Percentiles rank a stretch among this genome's conserved stretches.
Evolutionary conservation across 306 rosid genomes (phyloP).

Genomic region (Oxytropis ochrocephala): DNA sequence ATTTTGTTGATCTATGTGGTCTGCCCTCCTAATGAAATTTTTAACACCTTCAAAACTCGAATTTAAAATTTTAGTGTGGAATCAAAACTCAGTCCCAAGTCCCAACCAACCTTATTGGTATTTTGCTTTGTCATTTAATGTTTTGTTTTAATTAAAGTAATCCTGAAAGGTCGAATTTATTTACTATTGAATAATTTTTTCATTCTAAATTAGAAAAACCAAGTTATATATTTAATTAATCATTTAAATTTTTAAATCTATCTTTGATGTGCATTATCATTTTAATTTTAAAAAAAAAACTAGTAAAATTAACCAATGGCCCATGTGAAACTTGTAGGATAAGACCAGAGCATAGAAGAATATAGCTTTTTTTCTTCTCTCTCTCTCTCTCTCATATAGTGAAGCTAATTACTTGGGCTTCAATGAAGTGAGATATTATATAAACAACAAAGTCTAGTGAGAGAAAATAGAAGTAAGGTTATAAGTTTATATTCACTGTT

Average conservation of each 20-base stretch:
- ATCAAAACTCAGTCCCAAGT: too few species aligned
- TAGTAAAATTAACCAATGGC: background rate
- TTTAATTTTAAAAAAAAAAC: background rate
- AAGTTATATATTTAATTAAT: background rate
- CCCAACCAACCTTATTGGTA: background rate
- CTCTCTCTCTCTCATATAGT: background rate
- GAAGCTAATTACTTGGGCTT: background rate
- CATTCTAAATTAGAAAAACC: slow-evolving; percentile 1
- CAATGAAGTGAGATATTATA: slow-evolving; percentile 1
- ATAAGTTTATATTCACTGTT: slow-evolving; percentile 15
- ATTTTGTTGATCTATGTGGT: too few species aligned
- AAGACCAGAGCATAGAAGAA: background rate
- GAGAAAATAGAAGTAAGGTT: background rate
- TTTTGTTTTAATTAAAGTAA: background rate
- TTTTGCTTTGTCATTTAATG: background rate
- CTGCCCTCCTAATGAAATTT: too few species aligned
- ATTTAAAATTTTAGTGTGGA: too few species aligned
- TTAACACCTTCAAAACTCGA: too few species aligned
- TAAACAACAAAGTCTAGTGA: slow-evolving; percentile 13
- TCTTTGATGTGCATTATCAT: background rate
- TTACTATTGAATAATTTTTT: background rate
- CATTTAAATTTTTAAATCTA: background rate
- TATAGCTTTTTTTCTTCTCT: background rate
- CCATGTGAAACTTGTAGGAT: slow-evolving; percentile 18
- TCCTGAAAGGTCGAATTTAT: background rate